These are phyloP conservation scores for Carnegiea gigantea DNA, from an alignment of 179 eudicot species.

Conservation along the genomic window DNA sequence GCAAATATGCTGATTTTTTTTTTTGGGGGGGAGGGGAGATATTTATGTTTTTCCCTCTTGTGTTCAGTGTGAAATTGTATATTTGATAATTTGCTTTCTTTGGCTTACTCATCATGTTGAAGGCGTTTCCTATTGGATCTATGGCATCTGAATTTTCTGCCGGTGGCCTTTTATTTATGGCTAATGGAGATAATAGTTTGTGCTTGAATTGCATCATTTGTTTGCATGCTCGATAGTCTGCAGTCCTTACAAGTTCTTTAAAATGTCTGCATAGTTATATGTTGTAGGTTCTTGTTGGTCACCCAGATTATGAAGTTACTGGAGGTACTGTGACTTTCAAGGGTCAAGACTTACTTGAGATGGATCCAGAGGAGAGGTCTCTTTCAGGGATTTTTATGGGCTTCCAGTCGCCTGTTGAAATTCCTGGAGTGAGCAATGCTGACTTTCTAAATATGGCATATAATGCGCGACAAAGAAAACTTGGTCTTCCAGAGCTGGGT, in stretches of 20 bases:
- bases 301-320: conserved; percentile 93
- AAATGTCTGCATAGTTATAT: background rate
- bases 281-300: conserved; percentile 90
- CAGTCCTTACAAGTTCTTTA: no score
- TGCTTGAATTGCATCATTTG: background rate
- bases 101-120: no score
- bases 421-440: conserved; percentile 93
- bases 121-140: no score
- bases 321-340: conserved; percentile 75
- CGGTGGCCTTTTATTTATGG: no score
- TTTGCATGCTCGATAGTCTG: no score
- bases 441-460: conserved; percentile 90
- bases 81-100: no score
- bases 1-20: no score
- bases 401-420: conserved; percentile 95
- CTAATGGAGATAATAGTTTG: no score
- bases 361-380: conserved; percentile 94
- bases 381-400: conserved; percentile 90
- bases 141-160: no score
- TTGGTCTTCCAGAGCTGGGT: conserved; percentile 80
- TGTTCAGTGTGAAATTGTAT: no score
- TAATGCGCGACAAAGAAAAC: conserved; percentile 86
- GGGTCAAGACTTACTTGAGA: conserved; percentile 88
- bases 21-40: no score
- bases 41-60: no score